Percentiles rank a stretch among this genome's conserved stretches.
These are phyloP conservation scores for Wickerhamomyces kurtzmanii DNA, from an alignment of 805 yeast species.

Conservation along the genomic window DNA sequence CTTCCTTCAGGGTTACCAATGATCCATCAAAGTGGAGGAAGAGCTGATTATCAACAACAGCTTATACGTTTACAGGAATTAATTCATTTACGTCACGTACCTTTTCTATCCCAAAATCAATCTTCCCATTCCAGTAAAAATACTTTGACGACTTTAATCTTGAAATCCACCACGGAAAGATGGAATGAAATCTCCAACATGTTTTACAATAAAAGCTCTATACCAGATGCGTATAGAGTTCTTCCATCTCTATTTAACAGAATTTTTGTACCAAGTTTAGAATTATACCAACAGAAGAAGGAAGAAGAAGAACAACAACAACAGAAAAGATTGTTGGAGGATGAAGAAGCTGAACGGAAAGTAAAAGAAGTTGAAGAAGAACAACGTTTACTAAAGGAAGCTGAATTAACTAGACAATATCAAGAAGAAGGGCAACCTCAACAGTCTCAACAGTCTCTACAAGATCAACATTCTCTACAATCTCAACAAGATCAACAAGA, in stretches of 20 bases:
- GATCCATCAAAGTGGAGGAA: no score
- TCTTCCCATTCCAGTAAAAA: no score
- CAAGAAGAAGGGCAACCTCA: constrained; percentile 12
- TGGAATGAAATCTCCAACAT: constrained; percentile 54
- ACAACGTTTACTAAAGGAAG: constrained; percentile 20
- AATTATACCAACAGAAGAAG: constrained; percentile 18
- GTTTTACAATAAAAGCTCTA: constrained; percentile 34
- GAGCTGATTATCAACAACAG: no score
- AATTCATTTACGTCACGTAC: no score
- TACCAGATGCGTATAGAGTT: constrained; percentile 24
- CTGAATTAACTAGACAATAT: constrained; percentile 13
- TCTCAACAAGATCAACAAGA: constrained; percentile 20
- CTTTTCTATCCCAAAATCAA: no score
- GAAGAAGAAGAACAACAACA: constrained; percentile 17
- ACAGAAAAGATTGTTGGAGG: no score
- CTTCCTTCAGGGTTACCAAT: no score
- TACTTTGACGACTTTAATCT: no score
- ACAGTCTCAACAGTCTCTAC: constrained; percentile 5
- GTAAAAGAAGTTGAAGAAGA: constrained; percentile 19
- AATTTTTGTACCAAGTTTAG: constrained; percentile 39
- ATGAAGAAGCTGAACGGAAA: constrained; percentile 18
- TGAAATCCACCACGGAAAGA: constrained; percentile 46
- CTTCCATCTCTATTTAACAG: constrained; percentile 33
- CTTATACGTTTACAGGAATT: no score
- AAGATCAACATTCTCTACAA: constrained; percentile 21